phyloP scores from a whole-genome alignment of 495 filamentous ascomycete species.

The Oleoguttula mirabilis region DNA sequence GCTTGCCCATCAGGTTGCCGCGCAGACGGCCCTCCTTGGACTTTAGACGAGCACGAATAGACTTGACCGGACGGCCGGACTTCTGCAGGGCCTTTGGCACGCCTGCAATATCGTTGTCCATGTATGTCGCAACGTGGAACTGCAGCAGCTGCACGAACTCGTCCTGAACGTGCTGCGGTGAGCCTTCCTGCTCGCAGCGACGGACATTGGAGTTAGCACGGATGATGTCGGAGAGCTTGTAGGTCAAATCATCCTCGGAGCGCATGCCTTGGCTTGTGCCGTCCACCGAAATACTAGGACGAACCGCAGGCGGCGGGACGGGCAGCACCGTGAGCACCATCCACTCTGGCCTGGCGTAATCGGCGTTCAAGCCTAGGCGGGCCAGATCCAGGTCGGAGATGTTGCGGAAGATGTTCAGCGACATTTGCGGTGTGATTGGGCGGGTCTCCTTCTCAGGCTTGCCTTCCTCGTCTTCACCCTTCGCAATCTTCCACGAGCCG shows the following conservation, averaged over 20 bases:
- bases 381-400: conserved; percentile 68
- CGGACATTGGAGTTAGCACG: conserved; percentile 91
- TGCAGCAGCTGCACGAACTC: conserved; percentile 91
- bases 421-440: conserved; percentile 67
- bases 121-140: conserved; percentile 96
- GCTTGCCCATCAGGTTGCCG: conserved; percentile 98
- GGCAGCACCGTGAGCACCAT: conserved; percentile 94
- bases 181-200: conserved; percentile 75
- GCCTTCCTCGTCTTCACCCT: conserved; percentile 52
- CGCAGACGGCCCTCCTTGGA: conserved; percentile 95
- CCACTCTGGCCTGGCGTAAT: conserved; percentile 94
- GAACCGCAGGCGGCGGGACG: conserved; percentile 88
- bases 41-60: conserved; percentile 90
- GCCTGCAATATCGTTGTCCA: conserved; percentile 98
- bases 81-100: conserved; percentile 94
- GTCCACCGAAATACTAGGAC: conserved; percentile 89
- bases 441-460: conserved; percentile 64
- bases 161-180: conserved; percentile 72
- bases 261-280: conserved; percentile 76
- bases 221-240: conserved; percentile 96
- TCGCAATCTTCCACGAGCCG: conserved; percentile 68
- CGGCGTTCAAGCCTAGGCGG: conserved; percentile 79
- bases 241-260: conserved; percentile 96
- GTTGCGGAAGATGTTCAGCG: conserved; percentile 70
- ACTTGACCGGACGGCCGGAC: conserved; percentile 88